Evolutionary conservation across 352 stramenopile species (phyloP).

Genomic region (Paralagenidium karlingii): DNA sequence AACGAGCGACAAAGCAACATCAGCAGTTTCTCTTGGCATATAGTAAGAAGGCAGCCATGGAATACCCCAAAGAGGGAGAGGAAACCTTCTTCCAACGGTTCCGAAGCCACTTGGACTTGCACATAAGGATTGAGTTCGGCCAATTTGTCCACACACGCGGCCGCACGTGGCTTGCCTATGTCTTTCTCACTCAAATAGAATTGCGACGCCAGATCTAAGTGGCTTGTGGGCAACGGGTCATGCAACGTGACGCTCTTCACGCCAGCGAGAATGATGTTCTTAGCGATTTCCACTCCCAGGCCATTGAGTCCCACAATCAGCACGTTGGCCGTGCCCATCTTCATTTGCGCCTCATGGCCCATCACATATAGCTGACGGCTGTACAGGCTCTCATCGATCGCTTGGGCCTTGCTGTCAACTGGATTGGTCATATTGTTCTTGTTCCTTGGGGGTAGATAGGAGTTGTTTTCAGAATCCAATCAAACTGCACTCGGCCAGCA

Average conservation of each 20-base stretch:
- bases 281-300: slow-evolving; percentile 94
- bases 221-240: slow-evolving; percentile 78
- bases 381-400: slow-evolving; percentile 81
- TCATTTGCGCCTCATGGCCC: slow-evolving; percentile 96
- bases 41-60: no score
- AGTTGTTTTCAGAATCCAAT: background rate
- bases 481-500: background rate
- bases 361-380: slow-evolving; percentile 98
- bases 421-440: background rate
- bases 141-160: slow-evolving; percentile 81
- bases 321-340: slow-evolving; percentile 92
- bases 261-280: slow-evolving; percentile 97
- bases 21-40: no score
- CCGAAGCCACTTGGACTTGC: slow-evolving; percentile 48
- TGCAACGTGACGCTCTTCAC: slow-evolving; percentile 92
- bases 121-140: slow-evolving; percentile 98
- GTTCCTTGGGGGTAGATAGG: no score
- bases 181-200: slow-evolving; percentile 92
- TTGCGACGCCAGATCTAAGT: slow-evolving; percentile 88
- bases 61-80: no score
- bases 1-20: background rate
- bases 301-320: slow-evolving; percentile 93
- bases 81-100: no score
- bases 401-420: background rate
- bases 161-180: slow-evolving; percentile 76